A percentile compares a stretch with the other conserved stretches of the same genome.
Evolutionary conservation across 2,329 filamentous ascomycete species (phyloP).

Genomic region (Verticillium tricorpus): DNA sequence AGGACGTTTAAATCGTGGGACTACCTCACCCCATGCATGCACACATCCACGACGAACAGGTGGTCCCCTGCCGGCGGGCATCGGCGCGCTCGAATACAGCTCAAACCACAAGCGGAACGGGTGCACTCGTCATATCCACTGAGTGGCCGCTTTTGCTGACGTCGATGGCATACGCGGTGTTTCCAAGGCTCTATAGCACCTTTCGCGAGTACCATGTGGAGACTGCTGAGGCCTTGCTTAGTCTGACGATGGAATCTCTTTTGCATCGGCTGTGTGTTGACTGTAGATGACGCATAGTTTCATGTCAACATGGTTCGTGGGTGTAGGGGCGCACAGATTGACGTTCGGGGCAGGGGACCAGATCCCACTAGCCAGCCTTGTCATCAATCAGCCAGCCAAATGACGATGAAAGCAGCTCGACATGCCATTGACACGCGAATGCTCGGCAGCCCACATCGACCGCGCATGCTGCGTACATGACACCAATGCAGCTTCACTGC

Average conservation of each 20-base stretch:
- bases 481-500: constrained; percentile 7
- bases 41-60: neutral
- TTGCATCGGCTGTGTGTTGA: neutral
- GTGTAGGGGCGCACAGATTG: neutral
- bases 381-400: neutral
- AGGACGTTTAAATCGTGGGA: neutral
- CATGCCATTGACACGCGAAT: neutral
- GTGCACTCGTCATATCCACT: no score
- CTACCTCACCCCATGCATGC: neutral
- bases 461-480: constrained; percentile 1
- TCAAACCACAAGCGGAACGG: neutral
- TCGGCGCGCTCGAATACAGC: neutral
- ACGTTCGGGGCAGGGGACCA: neutral
- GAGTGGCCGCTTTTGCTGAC: no score
- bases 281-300: neutral
- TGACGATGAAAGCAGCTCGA: neutral
- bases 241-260: neutral
- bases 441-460: neutral
- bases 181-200: no score
- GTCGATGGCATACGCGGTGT: no score
- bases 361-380: neutral
- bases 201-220: no score
- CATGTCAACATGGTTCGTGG: no score
- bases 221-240: neutral
- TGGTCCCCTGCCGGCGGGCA: neutral